phyloP scores from a whole-genome alignment of 805 yeast species.

The Peterozyma xylosa region DNA sequence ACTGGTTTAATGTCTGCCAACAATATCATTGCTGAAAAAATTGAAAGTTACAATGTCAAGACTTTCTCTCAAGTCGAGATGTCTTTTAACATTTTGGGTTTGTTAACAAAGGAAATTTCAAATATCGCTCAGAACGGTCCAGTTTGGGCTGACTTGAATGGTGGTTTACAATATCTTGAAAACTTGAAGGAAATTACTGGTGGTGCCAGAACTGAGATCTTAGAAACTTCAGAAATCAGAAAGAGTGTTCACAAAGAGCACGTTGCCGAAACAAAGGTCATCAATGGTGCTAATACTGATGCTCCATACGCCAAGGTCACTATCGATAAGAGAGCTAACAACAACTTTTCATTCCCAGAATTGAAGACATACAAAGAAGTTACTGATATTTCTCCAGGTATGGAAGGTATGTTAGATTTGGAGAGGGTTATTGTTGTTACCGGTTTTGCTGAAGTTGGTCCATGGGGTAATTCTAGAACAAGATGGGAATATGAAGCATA shows the following conservation, averaged over 20 bases:
- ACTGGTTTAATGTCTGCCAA: slow-evolving; percentile 98
- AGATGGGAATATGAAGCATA: slow-evolving; percentile 99
- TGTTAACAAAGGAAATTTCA: slow-evolving; percentile 79
- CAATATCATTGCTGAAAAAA: slow-evolving; percentile 96
- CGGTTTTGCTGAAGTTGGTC: slow-evolving; percentile 98
- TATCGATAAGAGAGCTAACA: slow-evolving; percentile 91
- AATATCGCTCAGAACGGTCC: slow-evolving; percentile 89
- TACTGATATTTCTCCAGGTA: slow-evolving; percentile 59
- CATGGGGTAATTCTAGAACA: slow-evolving; percentile 99
- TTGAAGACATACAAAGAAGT: slow-evolving; percentile 72
- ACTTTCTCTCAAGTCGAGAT: slow-evolving; percentile 98
- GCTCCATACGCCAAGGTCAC: slow-evolving; percentile 71
- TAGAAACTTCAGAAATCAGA: slow-evolving; percentile 84
- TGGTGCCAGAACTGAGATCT: slow-evolving; percentile 66
- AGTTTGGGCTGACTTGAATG: slow-evolving; percentile 96
- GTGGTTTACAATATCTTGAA: slow-evolving; percentile 93
- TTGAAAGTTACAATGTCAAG: slow-evolving; percentile 92
- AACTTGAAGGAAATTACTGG: slow-evolving; percentile 85
- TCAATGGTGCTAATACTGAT: slow-evolving; percentile 84
- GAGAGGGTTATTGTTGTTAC: slow-evolving; percentile 92
- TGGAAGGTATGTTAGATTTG: slow-evolving; percentile 87
- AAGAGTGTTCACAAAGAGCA: slow-evolving; percentile 93
- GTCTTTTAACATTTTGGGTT: slow-evolving; percentile 97
- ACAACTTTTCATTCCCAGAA: slow-evolving; percentile 88
- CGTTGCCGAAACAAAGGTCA: slow-evolving; percentile 77